These are phyloP conservation scores for Abrus precatorius DNA, from an alignment of 306 rosid species.

Conservation along the genomic window DNA sequence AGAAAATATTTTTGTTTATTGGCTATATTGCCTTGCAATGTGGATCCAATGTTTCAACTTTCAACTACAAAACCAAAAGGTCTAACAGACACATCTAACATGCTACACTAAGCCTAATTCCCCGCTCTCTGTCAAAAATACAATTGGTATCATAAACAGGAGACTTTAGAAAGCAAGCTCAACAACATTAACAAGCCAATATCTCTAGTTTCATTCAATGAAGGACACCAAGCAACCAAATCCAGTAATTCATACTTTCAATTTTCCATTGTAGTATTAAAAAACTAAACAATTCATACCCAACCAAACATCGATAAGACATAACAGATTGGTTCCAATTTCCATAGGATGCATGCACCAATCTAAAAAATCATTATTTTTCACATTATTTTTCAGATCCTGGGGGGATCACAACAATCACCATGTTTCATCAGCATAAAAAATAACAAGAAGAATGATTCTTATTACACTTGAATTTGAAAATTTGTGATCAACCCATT, in stretches of 20 bases:
- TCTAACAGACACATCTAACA: neutral
- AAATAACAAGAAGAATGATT: neutral
- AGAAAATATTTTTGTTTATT: neutral
- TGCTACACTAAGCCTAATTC: neutral
- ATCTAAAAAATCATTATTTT: neutral
- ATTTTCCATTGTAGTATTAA: neutral
- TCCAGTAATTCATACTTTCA: neutral
- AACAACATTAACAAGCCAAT: conserved; percentile 20
- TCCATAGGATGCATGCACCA: neutral
- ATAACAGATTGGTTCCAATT: conserved; percentile 16
- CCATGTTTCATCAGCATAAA: neutral
- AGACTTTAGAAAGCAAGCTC: neutral
- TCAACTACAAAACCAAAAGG: neutral
- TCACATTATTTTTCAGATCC: conserved; percentile 24
- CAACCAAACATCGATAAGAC: neutral
- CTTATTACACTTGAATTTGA: neutral
- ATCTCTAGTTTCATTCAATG: neutral
- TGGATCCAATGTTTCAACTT: neutral
- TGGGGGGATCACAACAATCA: neutral
- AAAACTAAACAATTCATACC: neutral
- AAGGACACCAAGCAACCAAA: neutral
- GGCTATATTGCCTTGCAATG: conserved; percentile 1
- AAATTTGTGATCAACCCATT: neutral
- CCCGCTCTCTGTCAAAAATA: neutral
- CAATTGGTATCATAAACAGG: neutral